Base-by-base conservation (phyloP, 2,329 filamentous ascomycete genomes). In the Botrytis medusae region DNA sequence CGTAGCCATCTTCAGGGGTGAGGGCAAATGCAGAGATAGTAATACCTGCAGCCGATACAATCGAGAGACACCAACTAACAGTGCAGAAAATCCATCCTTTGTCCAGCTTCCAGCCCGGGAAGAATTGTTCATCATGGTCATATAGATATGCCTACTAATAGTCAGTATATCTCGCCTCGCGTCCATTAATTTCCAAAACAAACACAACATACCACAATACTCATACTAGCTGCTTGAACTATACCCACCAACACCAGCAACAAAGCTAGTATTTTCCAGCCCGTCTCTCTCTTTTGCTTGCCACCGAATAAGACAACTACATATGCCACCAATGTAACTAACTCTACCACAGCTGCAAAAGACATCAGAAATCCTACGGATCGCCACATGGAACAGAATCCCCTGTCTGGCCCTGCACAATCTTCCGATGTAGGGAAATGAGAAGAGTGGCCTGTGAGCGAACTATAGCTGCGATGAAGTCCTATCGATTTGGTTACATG, bases 321-420 rank as follows among this genome's bases (percentile, higher is more conserved):
- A 82, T 95, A 97, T 29, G 91, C 89, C 42, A 97, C 90, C n/a
- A 97, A 83, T 10, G 90, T 90, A 72, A 92, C 93, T 59, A 96
- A 87, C 82, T 97, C 91, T 57, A 96, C 81, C n/a, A 97, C 90
- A 54, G 94, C 89, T 12, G 92, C 88, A 78, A 98, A 93, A 70
- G 91, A 93, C 84, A 97, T 94, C 76, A 97, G 83, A 83, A 98
- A 98, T 37, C 93, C 94, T 51, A 94, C 90, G 40, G 77, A 75
- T 76, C 78, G 95, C 96, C 95, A 99, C 87, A 97, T 92, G 78
- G 90, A 92, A 85, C 96, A 98, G 84, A 98, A 98, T 79, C 90
- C 89, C 69, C 89, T 87, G 70, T 89, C 87, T 4, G 69, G 63
- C 18, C 74, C 77, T 51, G 75, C 68, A 82, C 93, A 95, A 81